Conservation (phyloP, 176 grass and related monocot genomes). For the Oryza nivara region DNA sequence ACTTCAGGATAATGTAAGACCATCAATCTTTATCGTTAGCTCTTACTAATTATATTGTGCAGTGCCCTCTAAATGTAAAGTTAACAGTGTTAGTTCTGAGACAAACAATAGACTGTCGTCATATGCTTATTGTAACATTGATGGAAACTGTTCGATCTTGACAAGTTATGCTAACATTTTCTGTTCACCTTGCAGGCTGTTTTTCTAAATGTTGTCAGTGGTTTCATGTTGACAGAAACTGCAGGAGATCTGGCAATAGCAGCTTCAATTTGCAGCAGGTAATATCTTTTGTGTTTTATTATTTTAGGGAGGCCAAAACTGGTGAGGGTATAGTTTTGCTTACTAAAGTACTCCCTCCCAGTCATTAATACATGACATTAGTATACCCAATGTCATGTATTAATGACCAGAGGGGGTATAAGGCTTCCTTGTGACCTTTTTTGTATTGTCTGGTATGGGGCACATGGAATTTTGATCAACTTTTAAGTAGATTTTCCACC, state of each 20-base stretch:
- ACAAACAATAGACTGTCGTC: conserved; percentile 7
- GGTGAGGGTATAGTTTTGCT: neutral
- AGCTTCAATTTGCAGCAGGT: conserved; percentile 98
- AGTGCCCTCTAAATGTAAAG: conserved; percentile 13
- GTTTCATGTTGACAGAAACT: conserved; percentile 78
- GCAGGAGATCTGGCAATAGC: conserved; percentile 94
- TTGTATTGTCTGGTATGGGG: neutral
- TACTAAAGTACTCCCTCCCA: neutral
- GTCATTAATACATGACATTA: too few relatives aligned
- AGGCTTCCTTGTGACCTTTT: neutral
- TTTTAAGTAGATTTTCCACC: neutral
- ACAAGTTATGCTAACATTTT: neutral
- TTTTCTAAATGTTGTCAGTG: conserved; percentile 95
- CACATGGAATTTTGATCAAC: neutral
- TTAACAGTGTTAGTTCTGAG: conserved; percentile 37
- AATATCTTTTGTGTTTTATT: conserved; percentile 31
- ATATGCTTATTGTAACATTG: conserved; percentile 15
- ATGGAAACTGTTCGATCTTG: neutral
- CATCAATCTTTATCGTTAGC: conserved; percentile 1
- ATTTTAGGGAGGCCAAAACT: neutral
- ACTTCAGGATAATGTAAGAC: conserved; percentile 80
- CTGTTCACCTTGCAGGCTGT: conserved; percentile 57
- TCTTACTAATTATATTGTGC: conserved; percentile 7
- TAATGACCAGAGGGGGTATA: neutral
- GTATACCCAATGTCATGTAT: too few relatives aligned